Base-by-base conservation (phyloP, 1,139 yeast species). In the Taphrina populina region DNA sequence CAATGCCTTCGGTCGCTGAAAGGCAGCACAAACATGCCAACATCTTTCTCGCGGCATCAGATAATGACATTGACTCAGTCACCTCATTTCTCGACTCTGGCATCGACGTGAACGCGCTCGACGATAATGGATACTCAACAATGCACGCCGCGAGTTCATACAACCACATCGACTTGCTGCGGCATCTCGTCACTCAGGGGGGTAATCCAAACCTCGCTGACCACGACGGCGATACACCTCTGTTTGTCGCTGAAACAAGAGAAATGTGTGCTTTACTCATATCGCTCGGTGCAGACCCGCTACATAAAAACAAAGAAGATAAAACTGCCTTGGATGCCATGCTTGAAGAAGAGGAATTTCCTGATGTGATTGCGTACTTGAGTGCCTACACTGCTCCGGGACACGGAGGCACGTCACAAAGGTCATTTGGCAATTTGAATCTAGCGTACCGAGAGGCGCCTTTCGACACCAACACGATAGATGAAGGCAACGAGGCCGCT, bases 211-310 rank as follows among this genome's bases (percentile, higher is more conserved):
- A 92, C 67, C 73, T 90, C 34, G 81, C 76, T 59, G 99, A 92
- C 64, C 73, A 73, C 29, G 98, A 94, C 64, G 97, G 98, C 0
- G 99, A 92, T 65, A 85, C 97, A 0, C 97, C 98, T 0, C 74
- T 92, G 61, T 97, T 92, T 68, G 95, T 88, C 62, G 88, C 82
- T 24, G 98, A 94, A 67, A 84, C 82, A 58, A 70, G 78, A 0
- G 72, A 68, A 1, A 76, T 81, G 1, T 96, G 95, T 1, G 78
- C 76, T 62, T 65, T 75, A 32, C 71, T 92, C 58, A 75, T 92
- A 0, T 85, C 81, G 10, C 32, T 40, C 21, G 51, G 58, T 6
- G 59, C 59, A 10, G 59, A 57, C 30, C 34, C 49, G 11, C 13
- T 20, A 23, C 49, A 33, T 24, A 46, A 47, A 17, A 57, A 52